Conservation (phyloP, 1,284 basidiomycete genomes). For the Ceratobasidium sp. region DNA sequence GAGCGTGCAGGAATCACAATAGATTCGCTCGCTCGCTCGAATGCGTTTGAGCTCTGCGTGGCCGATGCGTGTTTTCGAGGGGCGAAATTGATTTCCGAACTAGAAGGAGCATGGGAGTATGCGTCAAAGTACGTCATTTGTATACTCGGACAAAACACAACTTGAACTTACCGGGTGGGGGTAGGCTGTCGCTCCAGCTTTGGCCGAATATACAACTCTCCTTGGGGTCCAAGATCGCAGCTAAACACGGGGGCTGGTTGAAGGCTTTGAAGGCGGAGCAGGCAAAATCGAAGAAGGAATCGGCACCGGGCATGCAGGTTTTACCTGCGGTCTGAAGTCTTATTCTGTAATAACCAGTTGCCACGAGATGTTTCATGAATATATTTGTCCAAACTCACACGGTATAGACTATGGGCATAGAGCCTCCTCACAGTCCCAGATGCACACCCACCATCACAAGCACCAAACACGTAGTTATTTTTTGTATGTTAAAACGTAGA, state of each 20-base stretch:
- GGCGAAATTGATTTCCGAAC: not conserved
- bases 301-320: no score
- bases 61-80: not conserved
- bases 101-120: not conserved
- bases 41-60: not conserved
- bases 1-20: not conserved
- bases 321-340: no score
- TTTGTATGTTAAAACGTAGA: no score
- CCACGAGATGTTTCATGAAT: no score
- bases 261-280: not conserved
- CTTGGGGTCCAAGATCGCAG: not conserved
- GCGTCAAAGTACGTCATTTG: not conserved
- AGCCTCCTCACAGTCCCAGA: no score
- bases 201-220: not conserved
- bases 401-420: no score
- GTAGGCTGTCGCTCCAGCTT: not conserved
- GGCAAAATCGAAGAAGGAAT: not conserved
- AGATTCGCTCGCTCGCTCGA: not conserved
- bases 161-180: not conserved
- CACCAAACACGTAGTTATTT: no score
- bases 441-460: no score
- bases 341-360: no score
- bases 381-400: no score
- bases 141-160: not conserved
- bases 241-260: not conserved